phyloP scores from a whole-genome alignment of 169 alveolate species.

The Eimeria mitis region DNA sequence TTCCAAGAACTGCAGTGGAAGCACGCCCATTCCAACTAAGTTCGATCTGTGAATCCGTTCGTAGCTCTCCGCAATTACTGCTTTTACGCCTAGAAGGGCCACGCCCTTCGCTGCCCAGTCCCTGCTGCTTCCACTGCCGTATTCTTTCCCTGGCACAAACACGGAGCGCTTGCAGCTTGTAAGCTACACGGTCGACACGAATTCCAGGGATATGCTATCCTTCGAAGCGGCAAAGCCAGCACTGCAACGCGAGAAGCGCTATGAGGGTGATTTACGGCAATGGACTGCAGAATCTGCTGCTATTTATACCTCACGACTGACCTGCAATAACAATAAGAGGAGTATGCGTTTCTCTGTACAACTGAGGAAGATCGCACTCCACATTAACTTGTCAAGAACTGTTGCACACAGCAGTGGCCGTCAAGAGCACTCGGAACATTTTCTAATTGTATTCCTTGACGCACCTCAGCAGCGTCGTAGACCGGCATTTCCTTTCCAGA shows the following conservation, averaged over 20 bases:
- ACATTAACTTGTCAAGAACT: background rate
- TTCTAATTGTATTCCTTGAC: background rate
- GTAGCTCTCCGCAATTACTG: slow-evolving; percentile 97
- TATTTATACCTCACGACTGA: background rate
- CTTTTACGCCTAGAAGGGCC: slow-evolving; percentile 95
- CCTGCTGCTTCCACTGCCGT: slow-evolving; percentile 98
- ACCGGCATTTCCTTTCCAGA: slow-evolving; percentile 92
- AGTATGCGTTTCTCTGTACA: slow-evolving; percentile 85
- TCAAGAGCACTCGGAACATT: background rate
- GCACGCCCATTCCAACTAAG: slow-evolving; percentile 98
- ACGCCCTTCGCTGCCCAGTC: slow-evolving; percentile 99
- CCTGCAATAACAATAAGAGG: slow-evolving; percentile 87
- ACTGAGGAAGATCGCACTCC: slow-evolving; percentile 6
- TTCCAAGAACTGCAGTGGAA: slow-evolving; percentile 95
- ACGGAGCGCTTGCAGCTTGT: slow-evolving; percentile 26
- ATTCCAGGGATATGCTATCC: background rate
- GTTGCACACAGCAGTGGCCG: background rate
- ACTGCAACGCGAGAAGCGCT: background rate
- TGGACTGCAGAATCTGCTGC: background rate
- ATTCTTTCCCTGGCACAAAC: slow-evolving; percentile 96
- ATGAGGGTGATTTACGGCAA: background rate
- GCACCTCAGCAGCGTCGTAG: slow-evolving; percentile 95
- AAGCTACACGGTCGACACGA: slow-evolving; percentile 84
- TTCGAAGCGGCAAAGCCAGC: slow-evolving; percentile 7
- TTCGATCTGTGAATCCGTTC: slow-evolving; percentile 98